Base-by-base conservation (phyloP, 495 filamentous ascomycete species). In the Pseudomonodictys pantanalensis region DNA sequence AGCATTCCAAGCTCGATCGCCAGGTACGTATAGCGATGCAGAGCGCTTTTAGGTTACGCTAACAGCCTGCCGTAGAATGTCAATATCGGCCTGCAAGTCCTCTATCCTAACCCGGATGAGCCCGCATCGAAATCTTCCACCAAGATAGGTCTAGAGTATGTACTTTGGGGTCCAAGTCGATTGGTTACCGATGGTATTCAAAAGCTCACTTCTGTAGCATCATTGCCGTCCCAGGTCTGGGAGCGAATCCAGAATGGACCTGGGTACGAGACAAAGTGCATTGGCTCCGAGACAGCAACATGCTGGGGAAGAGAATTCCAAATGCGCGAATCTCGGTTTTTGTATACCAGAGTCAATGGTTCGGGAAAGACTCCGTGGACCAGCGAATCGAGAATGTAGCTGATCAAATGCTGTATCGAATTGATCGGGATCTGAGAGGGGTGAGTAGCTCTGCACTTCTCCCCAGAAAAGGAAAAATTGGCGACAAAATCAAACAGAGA, bases 191-290 rank as follows among this genome's bases (percentile, higher is more conserved):
- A 10, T 33, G 17, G 11, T 12, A 20, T 22, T 17, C 11, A 22
- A n/a, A n/a, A 51, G n/a, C 48, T 33, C 17, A 51, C 23, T n/a
- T 51, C 3, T 38, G 18, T 20, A 62, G 59, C 11, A 62, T 62
- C 26, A 26, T 62, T 17, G 59, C 59, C 4, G 46, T 62, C 2
- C 59, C 59, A 2, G 59, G 59, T 11, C 44, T 62, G 25, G 59
- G 59, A 18, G 52, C 59, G 24, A 50, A 56, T 35, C 43, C 52
- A 51, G 35, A 43, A 33, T 57, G 18, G 12, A 57, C 59, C 5
- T 62, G 56, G 56, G n/a, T 3, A 22, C 12, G 28, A 2, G 52
- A 50, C 25, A 56, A 56, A 20, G 35, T 52, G 20, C 29, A 62
- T 35, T 62, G 59, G 59, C 53, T 62, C 30, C 32, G 32, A 1